Base-by-base conservation (phyloP, 176 grass and related monocot species). In the Oryza longistaminata region DNA sequence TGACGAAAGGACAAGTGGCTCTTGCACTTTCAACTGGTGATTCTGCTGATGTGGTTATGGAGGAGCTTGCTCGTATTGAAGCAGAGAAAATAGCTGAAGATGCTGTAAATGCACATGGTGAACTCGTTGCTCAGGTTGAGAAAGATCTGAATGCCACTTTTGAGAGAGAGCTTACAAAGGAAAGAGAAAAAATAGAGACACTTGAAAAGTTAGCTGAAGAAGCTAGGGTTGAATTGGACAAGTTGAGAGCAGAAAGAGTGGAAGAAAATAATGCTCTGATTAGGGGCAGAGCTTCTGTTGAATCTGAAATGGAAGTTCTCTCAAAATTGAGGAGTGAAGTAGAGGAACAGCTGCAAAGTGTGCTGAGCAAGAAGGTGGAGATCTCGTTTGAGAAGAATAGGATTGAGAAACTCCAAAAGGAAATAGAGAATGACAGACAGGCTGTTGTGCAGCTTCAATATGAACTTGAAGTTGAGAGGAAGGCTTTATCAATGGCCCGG, bases 391-490 rank as follows among this genome's bases (percentile, higher is more conserved):
- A 98, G 74, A 95, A 87, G 88, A 94, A 88, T 61, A 92, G 88
- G 75, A 87, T 95, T 31, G 87, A 77, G 44, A 95, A 93, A 81
- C 91, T 98, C 64, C 90, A 80, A 15, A 91, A 86, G 75, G 96
- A 94, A 88, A 88, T 87, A 25, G 93, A 98, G 79, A 87, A 82
- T 66, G 93, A 94, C 66, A 98, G 90, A 76, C 82, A 84, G 71
- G 87, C 78, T 15, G 90, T 93, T 84, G 77, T 81, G 74, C 89
- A 85, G 73, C 86, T 98, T 82, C 93, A 98, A 69, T 94, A 94
- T 53, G 96, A 98, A 62, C 89, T 98, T 82, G 96, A 98, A 70
- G 93, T 98, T 77, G 96, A 98, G 90, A 95, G 89, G 78, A 95
- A 98, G 83, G 96, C 96, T 49, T 92, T 98, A 48, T 87, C 87